Evolutionary conservation across 768 basidiomycete species (phyloP).

Genomic region (Glaciozyma martinii): DNA sequence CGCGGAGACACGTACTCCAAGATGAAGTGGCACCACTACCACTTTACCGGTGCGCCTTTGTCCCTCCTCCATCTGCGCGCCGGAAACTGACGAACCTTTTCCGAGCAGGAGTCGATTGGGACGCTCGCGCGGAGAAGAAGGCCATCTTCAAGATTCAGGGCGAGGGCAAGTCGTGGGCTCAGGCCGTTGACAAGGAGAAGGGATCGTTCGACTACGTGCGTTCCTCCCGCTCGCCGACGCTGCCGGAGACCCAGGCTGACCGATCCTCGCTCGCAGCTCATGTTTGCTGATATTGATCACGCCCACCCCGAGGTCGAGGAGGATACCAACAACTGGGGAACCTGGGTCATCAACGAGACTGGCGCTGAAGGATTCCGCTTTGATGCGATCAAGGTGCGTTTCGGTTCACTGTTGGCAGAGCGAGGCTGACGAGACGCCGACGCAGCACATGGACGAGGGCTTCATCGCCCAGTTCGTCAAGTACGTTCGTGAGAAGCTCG

Average conservation of each 20-base stretch:
- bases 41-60: conserved; percentile 29
- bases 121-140: conserved; percentile 40
- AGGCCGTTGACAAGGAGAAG: conserved; percentile 42
- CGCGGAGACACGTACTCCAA: conserved; percentile 41
- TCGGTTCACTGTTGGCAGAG: no score
- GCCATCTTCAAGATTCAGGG: conserved; percentile 41
- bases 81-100: no score
- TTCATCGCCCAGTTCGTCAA: conserved; percentile 42
- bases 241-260: background rate
- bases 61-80: no score
- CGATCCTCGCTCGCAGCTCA: background rate
- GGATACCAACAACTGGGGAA: conserved; percentile 40
- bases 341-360: conserved; percentile 43
- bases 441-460: conserved; percentile 34
- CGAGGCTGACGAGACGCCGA: no score
- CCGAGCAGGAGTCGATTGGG: conserved; percentile 39
- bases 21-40: conserved; percentile 37
- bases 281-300: conserved; percentile 38
- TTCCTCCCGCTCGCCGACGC: background rate
- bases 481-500: conserved; percentile 37
- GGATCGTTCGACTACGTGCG: conserved; percentile 29
- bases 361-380: conserved; percentile 44
- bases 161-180: conserved; percentile 42
- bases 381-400: conserved; percentile 35
- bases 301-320: conserved; percentile 41